Base-by-base conservation (phyloP, 805 yeast species). In the Schwanniomyces polymorphus region DNA sequence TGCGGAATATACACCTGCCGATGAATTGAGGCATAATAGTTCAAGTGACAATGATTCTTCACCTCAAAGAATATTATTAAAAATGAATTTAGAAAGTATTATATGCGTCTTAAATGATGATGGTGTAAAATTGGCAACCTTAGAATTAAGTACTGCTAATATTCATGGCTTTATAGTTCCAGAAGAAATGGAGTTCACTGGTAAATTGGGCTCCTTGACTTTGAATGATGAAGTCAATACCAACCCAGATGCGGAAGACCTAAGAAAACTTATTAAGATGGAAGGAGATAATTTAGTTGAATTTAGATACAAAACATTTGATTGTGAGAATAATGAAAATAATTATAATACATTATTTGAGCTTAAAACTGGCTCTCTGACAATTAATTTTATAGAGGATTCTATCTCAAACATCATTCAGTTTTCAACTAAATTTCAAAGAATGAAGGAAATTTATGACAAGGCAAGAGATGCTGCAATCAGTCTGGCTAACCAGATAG, bases 401-500 rank as follows among this genome's bases (percentile, higher is more conserved):
- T 86, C 97, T 0, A 76, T 91, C 48, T 76, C 83, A 28, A 79
- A 84, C 53, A 78, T 95, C 9, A 58, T 86, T 27, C 73, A 78
- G 9, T 92, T 82, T 57, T 69, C 90, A 56, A 81, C 81, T 53
- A 86, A 86, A 55, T 88, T 95, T 58, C 85, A 82, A 48, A 79
- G 79, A 55, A 89, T 92, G 96, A 94, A 94, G 64, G 81, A 80
- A 4, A 75, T 91, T n/a, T 95, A 88, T 64, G 99, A 94, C 58
- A 72, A 79, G 17, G 96, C 98, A 0, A 79, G 98, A 48, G 89
- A 86, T 57, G 88, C 91, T 9, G 97, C 98, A 0, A 79, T 90
- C 54, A 81, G 86, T 54, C 96, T 88, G 62, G 94, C 94, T 0
- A 81, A 73, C 38, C 83, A 82, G 51, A 74, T 84, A 38, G 80